Evolutionary conservation across 2,329 filamentous ascomycete species (phyloP).

Genomic region (Aulographum hederae): DNA sequence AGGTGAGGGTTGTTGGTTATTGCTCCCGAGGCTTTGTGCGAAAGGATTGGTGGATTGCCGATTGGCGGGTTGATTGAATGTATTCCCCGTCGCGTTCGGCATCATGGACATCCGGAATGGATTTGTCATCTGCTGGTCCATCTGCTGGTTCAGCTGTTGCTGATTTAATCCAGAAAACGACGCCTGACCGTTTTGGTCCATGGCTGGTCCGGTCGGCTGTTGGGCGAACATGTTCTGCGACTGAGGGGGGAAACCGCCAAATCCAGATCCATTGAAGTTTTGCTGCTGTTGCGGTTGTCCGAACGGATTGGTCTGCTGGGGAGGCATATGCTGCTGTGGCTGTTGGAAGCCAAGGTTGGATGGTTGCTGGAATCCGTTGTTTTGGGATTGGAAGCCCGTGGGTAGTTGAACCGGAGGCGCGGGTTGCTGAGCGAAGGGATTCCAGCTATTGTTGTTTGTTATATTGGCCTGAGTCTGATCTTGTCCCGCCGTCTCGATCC

Average conservation of each 20-base stretch:
- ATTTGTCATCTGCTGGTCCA: slow-evolving; percentile 52
- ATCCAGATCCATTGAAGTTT: slow-evolving; percentile 57
- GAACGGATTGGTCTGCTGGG: slow-evolving; percentile 21
- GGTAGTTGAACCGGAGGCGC: not conserved
- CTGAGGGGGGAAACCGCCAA: slow-evolving; percentile 61
- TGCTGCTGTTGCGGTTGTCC: slow-evolving; percentile 18
- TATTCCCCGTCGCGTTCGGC: slow-evolving; percentile 12
- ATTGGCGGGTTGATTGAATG: slow-evolving; percentile 19
- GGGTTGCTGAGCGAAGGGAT: slow-evolving; percentile 11
- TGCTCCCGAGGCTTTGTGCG: slow-evolving; percentile 49
- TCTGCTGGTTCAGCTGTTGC: slow-evolving; percentile 15
- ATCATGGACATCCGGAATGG: slow-evolving; percentile 90
- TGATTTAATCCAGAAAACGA: slow-evolving; percentile 23
- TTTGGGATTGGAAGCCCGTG: not conserved
- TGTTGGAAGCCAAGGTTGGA: not conserved
- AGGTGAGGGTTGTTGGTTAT: slow-evolving; percentile 10
- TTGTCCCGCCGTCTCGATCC: slow-evolving; percentile 58
- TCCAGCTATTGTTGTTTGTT: too few relatives aligned
- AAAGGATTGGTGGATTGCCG: slow-evolving; percentile 77
- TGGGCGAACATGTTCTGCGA: slow-evolving; percentile 33
- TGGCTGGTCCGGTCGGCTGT: slow-evolving; percentile 24
- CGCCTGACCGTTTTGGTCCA: slow-evolving; percentile 29
- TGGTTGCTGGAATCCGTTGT: slow-evolving; percentile 1
- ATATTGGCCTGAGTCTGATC: slow-evolving; percentile 10
- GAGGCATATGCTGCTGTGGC: slow-evolving; percentile 5